Conservation (phyloP, 139 green algal genomes). For the Nannochloris sp. region DNA sequence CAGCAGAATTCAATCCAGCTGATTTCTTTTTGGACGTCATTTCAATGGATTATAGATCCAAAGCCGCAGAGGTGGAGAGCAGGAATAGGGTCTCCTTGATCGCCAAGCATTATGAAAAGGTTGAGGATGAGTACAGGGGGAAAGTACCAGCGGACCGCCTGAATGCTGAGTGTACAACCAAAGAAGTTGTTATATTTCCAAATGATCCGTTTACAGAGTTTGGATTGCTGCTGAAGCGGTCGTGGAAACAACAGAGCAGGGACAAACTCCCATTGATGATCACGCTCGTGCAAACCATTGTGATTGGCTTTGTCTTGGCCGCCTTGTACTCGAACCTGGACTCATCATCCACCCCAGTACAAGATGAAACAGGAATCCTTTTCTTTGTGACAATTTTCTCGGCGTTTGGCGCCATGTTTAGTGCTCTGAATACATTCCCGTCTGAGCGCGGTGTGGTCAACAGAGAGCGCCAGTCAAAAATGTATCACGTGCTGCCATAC, state of each 20-base stretch:
- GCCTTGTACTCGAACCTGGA: conserved; percentile 32
- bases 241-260: conserved; percentile 1
- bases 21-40: conserved; percentile 43
- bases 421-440: conserved; percentile 33
- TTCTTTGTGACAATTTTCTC: conserved; percentile 33
- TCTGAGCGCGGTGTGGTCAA: conserved; percentile 8
- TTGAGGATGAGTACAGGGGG: background rate
- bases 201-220: conserved; percentile 17
- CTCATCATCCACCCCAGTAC: conserved; percentile 9
- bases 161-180: background rate
- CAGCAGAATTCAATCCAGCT: conserved; percentile 32
- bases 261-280: conserved; percentile 12
- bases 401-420: conserved; percentile 22
- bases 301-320: conserved; percentile 31
- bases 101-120: background rate
- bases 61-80: conserved; percentile 11
- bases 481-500: conserved; percentile 42
- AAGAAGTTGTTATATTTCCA: conserved; percentile 6
- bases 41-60: conserved; percentile 20
- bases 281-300: conserved; percentile 11
- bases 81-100: conserved; percentile 20
- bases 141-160: background rate
- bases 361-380: conserved; percentile 24
- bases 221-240: conserved; percentile 10
- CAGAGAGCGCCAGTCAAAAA: conserved; percentile 25